Evolutionary conservation across 2,329 filamentous ascomycete genomes (phyloP), one percentile per base, ranked within the genome.

Genomic region (Bretziella fagacearum): DNA sequence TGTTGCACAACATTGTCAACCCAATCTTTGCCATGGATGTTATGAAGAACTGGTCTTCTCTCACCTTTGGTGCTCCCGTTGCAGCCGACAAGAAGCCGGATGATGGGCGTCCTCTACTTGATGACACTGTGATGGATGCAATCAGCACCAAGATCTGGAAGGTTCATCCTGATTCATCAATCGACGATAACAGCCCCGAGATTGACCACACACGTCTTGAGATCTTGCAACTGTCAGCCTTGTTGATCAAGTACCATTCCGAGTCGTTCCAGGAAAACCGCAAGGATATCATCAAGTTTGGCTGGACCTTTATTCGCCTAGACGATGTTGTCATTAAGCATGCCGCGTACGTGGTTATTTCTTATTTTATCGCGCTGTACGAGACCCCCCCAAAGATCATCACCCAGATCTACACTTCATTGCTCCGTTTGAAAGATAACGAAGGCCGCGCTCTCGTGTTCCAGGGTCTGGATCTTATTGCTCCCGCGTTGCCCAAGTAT

Each of bases 261-360:
- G 74, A 76, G 26, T 82, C 86, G 46, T 73, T 98, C 1, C 83
- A 93, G 54, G 91, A 96, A 56, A 80, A 84, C 2, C 79, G 93
- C 30, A 98, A 98, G 62, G 91, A 98, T 53, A 89, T 98, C 52
- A 98, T 98, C 58, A 96, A 95, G 63, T 98, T 96, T 62, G 87
- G 86, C 2, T 99, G 91, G 91, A 94, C 87, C 15, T 96, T 94
- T 59, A 98, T 98, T 56, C 78, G 84, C 20, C 73, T 98, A n/a
- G 93, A 99, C 58, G 91, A 99, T 61, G 84, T 94, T 49, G 94
- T 98, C 66, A 98, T 96, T 68, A 98, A 98, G 62, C 91, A 96
- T 60, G 91, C 89, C 1, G 87, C 91, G 2, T 98, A 98, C 56
- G 89, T 95, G 4, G 77, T 98, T 4, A 93, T 98, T 52, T 86